Evolutionary conservation across 2,329 filamentous ascomycete genomes (phyloP).

Genomic region (Cryphonectria japonica): DNA sequence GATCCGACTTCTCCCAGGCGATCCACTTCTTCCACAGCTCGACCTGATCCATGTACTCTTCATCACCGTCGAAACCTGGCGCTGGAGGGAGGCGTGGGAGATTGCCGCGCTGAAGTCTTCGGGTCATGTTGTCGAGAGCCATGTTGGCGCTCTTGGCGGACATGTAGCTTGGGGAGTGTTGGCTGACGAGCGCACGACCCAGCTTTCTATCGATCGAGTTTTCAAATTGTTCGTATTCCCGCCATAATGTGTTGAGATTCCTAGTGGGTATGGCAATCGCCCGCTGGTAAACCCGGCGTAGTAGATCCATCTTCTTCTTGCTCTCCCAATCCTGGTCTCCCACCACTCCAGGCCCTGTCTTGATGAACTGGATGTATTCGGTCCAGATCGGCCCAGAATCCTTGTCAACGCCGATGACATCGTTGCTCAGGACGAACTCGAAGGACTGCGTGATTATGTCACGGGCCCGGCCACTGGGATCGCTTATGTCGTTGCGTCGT

Average conservation of each 20-base stretch:
- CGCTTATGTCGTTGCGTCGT: slow-evolving; percentile 85
- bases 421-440: slow-evolving; percentile 83
- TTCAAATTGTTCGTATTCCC: slow-evolving; percentile 97
- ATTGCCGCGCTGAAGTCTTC: slow-evolving; percentile 74
- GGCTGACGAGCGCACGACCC: slow-evolving; percentile 91
- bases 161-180: slow-evolving; percentile 93
- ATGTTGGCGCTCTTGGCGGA: slow-evolving; percentile 90
- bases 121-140: slow-evolving; percentile 85
- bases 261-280: slow-evolving; percentile 86
- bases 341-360: slow-evolving; percentile 80
- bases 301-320: slow-evolving; percentile 93
- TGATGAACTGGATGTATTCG: slow-evolving; percentile 93
- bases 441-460: slow-evolving; percentile 83
- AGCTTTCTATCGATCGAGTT: slow-evolving; percentile 91
- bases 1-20: slow-evolving; percentile 92
- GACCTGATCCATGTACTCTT: slow-evolving; percentile 82
- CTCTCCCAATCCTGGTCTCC: slow-evolving; percentile 93
- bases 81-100: slow-evolving; percentile 82
- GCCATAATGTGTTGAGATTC: slow-evolving; percentile 85
- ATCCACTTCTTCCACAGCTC: slow-evolving; percentile 94
- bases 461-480: slow-evolving; percentile 76
- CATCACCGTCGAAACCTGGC: slow-evolving; percentile 82
- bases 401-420: slow-evolving; percentile 79
- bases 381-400: slow-evolving; percentile 90
- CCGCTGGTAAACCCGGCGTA: slow-evolving; percentile 90